phyloP scores from a whole-genome alignment of 192 early-diverging fungal genomes.

The Phycomyces nitens region DNA sequence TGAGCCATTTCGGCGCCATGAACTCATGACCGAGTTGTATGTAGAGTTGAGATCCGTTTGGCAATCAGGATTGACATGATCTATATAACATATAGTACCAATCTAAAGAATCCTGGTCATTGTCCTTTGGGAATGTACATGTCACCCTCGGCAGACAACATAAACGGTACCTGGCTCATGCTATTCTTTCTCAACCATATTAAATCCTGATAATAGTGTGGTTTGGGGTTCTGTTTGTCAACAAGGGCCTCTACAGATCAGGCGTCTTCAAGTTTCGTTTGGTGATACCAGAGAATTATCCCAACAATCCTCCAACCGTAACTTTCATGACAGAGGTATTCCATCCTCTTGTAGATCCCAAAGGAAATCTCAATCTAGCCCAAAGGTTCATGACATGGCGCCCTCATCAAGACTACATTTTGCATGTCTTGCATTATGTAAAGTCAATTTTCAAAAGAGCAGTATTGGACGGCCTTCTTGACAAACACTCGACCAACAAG shows the following conservation, averaged over 20 bases:
- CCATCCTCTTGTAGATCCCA: constrained; percentile 81
- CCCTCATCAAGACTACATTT: constrained; percentile 81
- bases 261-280: constrained; percentile 89
- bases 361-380: constrained; percentile 63
- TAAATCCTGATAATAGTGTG: constrained; percentile 49
- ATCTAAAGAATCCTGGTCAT: constrained; percentile 71
- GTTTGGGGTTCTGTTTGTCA: constrained; percentile 85
- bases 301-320: constrained; percentile 67
- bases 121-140: constrained; percentile 87
- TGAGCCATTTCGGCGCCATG: constrained; percentile 55
- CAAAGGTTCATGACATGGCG: constrained; percentile 84
- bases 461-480: constrained; percentile 61
- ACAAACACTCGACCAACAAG: constrained; percentile 60
- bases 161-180: constrained; percentile 49
- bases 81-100: constrained; percentile 47
- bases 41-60: constrained; percentile 5
- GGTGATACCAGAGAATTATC: constrained; percentile 75
- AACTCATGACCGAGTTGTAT: constrained; percentile 74
- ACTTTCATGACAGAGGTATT: constrained; percentile 74
- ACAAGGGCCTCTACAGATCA: constrained; percentile 86
- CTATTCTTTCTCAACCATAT: neutral
- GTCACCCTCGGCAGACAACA: constrained; percentile 68
- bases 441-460: constrained; percentile 84
- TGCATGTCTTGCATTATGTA: constrained; percentile 83
- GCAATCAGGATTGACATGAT: neutral